Evolutionary conservation across 305 asterid genomes (phyloP).

Genomic region (Fraxinus dipetala): DNA sequence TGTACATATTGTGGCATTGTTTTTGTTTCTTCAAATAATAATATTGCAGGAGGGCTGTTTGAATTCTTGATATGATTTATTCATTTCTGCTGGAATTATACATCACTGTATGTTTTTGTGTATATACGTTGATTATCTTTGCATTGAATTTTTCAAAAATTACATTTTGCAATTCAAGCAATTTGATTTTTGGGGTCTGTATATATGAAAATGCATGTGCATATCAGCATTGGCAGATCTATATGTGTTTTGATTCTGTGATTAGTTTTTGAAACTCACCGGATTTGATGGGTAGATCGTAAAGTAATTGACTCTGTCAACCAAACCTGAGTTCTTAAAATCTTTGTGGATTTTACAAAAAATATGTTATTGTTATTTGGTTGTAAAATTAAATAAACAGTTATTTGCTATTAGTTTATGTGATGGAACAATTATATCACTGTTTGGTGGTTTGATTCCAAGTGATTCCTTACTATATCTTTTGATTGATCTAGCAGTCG

Average conservation of each 20-base stretch:
- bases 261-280: background rate
- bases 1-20: background rate
- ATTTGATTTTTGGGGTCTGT: background rate
- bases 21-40: conserved; percentile 27
- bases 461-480: background rate
- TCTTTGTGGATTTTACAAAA: background rate
- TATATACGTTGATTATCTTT: background rate
- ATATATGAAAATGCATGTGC: conserved; percentile 1
- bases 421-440: background rate
- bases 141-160: background rate
- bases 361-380: background rate
- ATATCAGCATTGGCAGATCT: background rate
- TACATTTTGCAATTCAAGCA: conserved; percentile 8
- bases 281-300: background rate
- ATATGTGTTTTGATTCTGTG: background rate
- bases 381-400: background rate
- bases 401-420: background rate
- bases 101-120: background rate
- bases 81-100: background rate
- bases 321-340: background rate
- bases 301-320: background rate
- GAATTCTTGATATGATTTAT: background rate
- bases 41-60: conserved; percentile 16
- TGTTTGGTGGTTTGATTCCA: background rate
- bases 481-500: background rate